Conservation (phyloP, 1,284 basidiomycete species). For the Cryptococcus floricola region DNA sequence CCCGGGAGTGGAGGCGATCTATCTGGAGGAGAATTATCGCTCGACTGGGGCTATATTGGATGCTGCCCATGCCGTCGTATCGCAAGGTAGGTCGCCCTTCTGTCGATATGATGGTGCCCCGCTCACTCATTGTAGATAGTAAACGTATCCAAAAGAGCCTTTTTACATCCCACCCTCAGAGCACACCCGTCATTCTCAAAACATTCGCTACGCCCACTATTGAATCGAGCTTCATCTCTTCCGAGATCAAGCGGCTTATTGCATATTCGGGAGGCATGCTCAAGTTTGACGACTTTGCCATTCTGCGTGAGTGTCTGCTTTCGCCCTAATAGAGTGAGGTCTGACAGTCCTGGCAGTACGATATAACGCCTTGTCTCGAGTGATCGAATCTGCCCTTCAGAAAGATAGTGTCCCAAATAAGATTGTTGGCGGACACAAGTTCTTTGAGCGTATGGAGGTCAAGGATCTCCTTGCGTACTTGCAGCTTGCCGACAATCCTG, state of each 20-base stretch:
- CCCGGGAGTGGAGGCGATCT: constrained; percentile 61
- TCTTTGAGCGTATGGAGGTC: constrained; percentile 81
- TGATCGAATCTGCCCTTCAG: constrained; percentile 72
- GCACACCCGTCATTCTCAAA: constrained; percentile 57
- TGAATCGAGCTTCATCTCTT: constrained; percentile 69
- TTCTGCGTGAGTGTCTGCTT: constrained; percentile 59
- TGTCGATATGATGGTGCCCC: neutral
- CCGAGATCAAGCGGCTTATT: constrained; percentile 73
- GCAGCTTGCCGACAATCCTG: constrained; percentile 77
- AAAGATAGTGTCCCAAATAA: constrained; percentile 71
- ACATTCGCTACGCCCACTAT: constrained; percentile 40
- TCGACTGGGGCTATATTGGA: constrained; percentile 75
- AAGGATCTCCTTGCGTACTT: constrained; percentile 86
- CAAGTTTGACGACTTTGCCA: constrained; percentile 69
- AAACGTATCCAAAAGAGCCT: constrained; percentile 72
- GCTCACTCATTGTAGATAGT: constrained; percentile 16
- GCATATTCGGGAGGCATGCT: constrained; percentile 70
- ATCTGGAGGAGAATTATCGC: constrained; percentile 83
- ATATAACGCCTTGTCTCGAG: constrained; percentile 75
- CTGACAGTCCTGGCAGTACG: constrained; percentile 56
- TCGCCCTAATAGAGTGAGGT: neutral
- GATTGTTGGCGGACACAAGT: constrained; percentile 76
- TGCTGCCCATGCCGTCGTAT: constrained; percentile 71
- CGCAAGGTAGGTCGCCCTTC: constrained; percentile 59
- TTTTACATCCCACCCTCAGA: constrained; percentile 63